A percentile compares a stretch with the other conserved stretches of the same genome.
phyloP scores from a whole-genome alignment of 805 yeast species.

The Ogataea dorogensis region DNA sequence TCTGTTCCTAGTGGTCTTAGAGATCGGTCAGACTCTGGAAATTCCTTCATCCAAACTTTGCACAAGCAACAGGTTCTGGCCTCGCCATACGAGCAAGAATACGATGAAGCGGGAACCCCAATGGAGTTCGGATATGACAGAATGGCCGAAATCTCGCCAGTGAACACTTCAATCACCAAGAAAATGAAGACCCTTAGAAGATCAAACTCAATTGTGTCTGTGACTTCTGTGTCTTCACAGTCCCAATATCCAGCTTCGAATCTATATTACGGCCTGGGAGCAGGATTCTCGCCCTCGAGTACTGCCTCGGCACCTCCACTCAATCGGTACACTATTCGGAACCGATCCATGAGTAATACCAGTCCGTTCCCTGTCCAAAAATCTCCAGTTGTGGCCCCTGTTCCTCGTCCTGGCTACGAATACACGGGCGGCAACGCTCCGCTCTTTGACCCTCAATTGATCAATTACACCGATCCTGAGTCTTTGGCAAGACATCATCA shows the following conservation, averaged over 20 bases:
- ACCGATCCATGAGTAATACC: slow-evolving; percentile 21
- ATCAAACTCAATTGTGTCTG: slow-evolving; percentile 30
- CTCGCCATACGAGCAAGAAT: slow-evolving; percentile 23
- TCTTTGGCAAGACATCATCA: slow-evolving; percentile 10
- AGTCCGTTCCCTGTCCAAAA: slow-evolving; percentile 8
- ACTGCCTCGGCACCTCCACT: slow-evolving; percentile 2
- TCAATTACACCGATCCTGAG: slow-evolving; percentile 7
- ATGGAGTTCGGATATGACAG: slow-evolving; percentile 16
- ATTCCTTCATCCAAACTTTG: slow-evolving; percentile 13
- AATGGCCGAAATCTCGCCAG: slow-evolving; percentile 25
- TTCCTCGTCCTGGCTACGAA: slow-evolving; percentile 5
- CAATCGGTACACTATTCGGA: slow-evolving; percentile 11
- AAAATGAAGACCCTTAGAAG: slow-evolving; percentile 29
- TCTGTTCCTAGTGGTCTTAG: slow-evolving; percentile 6
- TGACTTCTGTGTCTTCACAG: slow-evolving; percentile 24
- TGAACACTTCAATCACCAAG: slow-evolving; percentile 29
- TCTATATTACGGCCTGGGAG: slow-evolving; percentile 5
- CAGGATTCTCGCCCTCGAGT: slow-evolving; percentile 13
- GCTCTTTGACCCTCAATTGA: slow-evolving; percentile 16
- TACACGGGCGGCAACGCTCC: slow-evolving; percentile 10
- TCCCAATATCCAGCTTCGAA: slow-evolving; percentile 21
- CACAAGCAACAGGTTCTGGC: slow-evolving; percentile 6
- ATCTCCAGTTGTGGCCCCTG: slow-evolving; percentile 9
- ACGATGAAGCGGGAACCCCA: slow-evolving; percentile 10
- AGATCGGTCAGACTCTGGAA: slow-evolving; percentile 23